Evolutionary conservation across 352 stramenopile genomes (phyloP), one percentile per base, ranked within the genome.

Genomic region (Pythium aquatile): DNA sequence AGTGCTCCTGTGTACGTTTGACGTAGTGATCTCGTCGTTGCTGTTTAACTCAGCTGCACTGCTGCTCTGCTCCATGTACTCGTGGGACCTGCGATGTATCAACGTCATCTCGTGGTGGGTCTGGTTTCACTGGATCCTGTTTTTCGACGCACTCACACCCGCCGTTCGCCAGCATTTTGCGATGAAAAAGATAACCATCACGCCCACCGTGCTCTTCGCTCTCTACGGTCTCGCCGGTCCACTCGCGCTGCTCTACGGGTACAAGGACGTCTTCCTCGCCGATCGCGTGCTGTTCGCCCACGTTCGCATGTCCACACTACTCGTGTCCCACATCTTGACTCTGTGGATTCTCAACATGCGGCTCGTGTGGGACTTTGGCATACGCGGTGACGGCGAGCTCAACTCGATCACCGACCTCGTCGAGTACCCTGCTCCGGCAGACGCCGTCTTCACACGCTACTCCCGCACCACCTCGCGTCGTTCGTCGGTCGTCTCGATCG

Each of bases 81-180:
- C 46, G 0, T 88, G 79, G 74, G 61, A 75, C 33, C 5, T 32
- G 9, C 55, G 70, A 11, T 71, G 58, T 26, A 40, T 87, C 35
- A 71, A 71, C 17, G 35, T 87, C 20, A 8, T 76, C 14, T 61
- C 75, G 6, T 87, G 78, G 74, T 66, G 61, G 65, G 33, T 82
- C 24, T 85, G 80, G 76, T 80, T 85, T 37, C 76, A 83, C 40
- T 87, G 64, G 49, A 2, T 82, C 9, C 62, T 88, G 6, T 61
- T 72, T 7, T 55, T 86, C 11, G 80, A 87, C 46, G 76, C 78
- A 20, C 39, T 87, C 30, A 84, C 73, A 5, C 78, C 76, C 2
- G 57, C 63, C 26, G 29, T 76, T 13, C 68, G 68, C 11, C 16
- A 42, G 2, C 65, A 63, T 28, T 61, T 81, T 17, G 57, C 44